Conservation (phyloP, 305 asterid genomes). For the Solanum hybrid region DNA sequence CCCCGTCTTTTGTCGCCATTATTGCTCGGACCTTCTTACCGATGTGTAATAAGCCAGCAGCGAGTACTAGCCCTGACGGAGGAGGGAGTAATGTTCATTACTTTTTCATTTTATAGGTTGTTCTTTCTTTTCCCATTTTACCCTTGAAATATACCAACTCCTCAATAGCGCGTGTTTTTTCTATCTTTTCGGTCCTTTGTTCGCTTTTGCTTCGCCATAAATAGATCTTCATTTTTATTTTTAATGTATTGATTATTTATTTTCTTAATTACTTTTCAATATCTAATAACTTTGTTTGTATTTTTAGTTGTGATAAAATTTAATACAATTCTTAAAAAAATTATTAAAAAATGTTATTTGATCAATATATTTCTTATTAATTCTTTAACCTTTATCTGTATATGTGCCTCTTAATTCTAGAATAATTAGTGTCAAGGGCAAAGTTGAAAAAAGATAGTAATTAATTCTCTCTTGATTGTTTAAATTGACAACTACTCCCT, state of each 20-base stretch:
- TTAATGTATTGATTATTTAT: too few relatives aligned
- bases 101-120: neutral
- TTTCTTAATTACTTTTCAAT: neutral
- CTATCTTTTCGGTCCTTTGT: too few relatives aligned
- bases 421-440: neutral
- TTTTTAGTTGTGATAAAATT: neutral
- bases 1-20: slow-evolving; percentile 26
- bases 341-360: too few relatives aligned
- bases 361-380: neutral
- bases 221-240: too few relatives aligned
- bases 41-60: neutral
- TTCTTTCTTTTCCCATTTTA: neutral
- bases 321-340: too few relatives aligned
- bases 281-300: too few relatives aligned
- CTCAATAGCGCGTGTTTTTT: neutral
- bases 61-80: neutral
- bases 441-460: too few relatives aligned
- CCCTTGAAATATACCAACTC: neutral
- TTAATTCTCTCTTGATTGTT: neutral
- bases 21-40: neutral
- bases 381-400: neutral
- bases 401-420: neutral
- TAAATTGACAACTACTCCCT: too few relatives aligned
- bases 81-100: neutral
- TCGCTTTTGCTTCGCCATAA: neutral